Percentiles rank a stretch among this genome's conserved stretches.
Evolutionary conservation across 2,329 filamentous ascomycete species (phyloP).

Genomic region (Clarireedia homoeocarpa): DNA sequence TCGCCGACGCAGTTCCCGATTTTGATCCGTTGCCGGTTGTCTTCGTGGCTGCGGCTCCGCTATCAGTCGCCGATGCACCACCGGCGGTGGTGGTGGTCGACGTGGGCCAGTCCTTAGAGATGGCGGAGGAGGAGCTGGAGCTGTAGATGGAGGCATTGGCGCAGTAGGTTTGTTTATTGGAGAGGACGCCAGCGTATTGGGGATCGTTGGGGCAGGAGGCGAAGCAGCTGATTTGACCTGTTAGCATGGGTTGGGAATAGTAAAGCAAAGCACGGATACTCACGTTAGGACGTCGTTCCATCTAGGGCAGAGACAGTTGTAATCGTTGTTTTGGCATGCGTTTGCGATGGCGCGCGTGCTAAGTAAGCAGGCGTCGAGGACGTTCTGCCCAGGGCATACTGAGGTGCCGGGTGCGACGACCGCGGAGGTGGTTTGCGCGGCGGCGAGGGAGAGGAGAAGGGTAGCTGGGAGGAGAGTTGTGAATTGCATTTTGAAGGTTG

Average conservation of each 20-base stretch:
- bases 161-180: slow-evolving; percentile 22
- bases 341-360: slow-evolving; percentile 31
- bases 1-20: slow-evolving; percentile 6
- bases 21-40: not conserved
- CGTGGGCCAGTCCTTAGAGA: slow-evolving; percentile 16
- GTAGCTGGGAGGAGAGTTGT: slow-evolving; percentile 13
- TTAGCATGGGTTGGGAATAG: slow-evolving; percentile 8
- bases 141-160: slow-evolving; percentile 19
- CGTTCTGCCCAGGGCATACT: slow-evolving; percentile 30
- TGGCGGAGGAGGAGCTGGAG: slow-evolving; percentile 11
- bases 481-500: slow-evolving; percentile 12
- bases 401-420: slow-evolving; percentile 4
- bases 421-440: slow-evolving; percentile 20
- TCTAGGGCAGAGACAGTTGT: slow-evolving; percentile 47
- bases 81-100: not conserved
- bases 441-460: slow-evolving; percentile 24
- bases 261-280: slow-evolving; percentile 12
- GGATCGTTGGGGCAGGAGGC: slow-evolving; percentile 51
- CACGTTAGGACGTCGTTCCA: slow-evolving; percentile 45
- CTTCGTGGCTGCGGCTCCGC: not conserved
- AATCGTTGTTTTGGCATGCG: slow-evolving; percentile 31
- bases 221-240: slow-evolving; percentile 42
- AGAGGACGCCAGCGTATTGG: slow-evolving; percentile 16
- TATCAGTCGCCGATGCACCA: not conserved
- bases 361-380: slow-evolving; percentile 32